Evolutionary conservation across 1,284 basidiomycete genomes (phyloP).

Genomic region (Apiotrichum laibachii): DNA sequence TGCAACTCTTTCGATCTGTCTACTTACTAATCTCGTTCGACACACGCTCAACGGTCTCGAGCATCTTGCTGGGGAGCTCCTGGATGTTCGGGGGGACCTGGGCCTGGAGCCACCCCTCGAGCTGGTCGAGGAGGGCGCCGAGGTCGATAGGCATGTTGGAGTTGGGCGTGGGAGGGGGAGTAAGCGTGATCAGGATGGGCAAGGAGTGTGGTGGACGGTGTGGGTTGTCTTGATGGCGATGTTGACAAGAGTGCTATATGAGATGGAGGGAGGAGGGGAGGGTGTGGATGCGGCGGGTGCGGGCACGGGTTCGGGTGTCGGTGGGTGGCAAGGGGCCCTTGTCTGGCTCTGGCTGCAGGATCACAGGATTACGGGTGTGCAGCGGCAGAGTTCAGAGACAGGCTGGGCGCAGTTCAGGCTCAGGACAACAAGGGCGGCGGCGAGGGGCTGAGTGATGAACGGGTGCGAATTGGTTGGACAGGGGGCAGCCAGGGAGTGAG

Average conservation of each 20-base stretch:
- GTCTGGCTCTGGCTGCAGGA: no score
- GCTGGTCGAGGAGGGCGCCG: constrained; percentile 42
- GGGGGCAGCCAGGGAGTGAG: no score
- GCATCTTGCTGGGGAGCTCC: constrained; percentile 45
- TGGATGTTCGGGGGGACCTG: constrained; percentile 47
- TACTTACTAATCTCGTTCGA: constrained; percentile 47
- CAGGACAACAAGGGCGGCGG: no score
- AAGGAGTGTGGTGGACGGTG: not conserved
- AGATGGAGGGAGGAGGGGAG: not conserved
- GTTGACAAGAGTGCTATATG: not conserved
- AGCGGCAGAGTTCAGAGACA: no score
- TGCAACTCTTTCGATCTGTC: no score
- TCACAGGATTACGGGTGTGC: no score
- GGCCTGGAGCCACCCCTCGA: constrained; percentile 48
- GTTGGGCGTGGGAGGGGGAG: not conserved
- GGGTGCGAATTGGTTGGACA: no score
- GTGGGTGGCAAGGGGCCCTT: no score
- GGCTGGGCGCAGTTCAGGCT: no score
- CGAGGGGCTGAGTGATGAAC: no score
- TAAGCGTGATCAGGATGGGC: not conserved
- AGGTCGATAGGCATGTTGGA: constrained; percentile 39
- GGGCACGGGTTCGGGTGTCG: no score
- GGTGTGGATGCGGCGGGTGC: no score
- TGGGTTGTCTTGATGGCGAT: not conserved
- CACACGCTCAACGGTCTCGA: constrained; percentile 47